Conservation (phyloP, 2,329 filamentous ascomycete genomes). For the Beauveria sp. region DNA sequence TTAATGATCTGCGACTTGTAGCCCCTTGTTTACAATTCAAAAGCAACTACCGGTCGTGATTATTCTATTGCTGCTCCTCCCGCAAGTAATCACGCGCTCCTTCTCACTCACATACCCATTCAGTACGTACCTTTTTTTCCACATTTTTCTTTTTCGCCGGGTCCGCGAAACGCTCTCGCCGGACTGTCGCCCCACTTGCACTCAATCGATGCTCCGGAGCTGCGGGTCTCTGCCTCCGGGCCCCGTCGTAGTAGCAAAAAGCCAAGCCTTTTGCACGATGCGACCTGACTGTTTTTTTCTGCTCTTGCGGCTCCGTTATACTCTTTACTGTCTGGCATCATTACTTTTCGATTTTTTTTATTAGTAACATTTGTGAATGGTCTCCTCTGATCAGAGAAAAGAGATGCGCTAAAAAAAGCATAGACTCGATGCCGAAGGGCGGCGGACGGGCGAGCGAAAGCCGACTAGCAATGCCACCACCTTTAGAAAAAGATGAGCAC, state of each 20-base stretch:
- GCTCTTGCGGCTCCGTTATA: background rate
- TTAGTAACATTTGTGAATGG: background rate
- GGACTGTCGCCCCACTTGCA: background rate
- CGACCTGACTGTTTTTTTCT: background rate
- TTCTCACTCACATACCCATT: too few species aligned
- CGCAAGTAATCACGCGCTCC: background rate
- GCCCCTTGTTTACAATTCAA: background rate
- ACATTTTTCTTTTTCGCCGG: too few species aligned
- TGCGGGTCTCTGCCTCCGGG: conserved; percentile 3
- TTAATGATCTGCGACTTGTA: background rate
- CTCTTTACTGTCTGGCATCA: background rate
- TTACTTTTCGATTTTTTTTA: background rate
- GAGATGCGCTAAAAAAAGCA: background rate
- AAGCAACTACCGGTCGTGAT: background rate
- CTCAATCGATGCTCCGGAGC: conserved; percentile 6
- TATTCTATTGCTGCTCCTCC: background rate
- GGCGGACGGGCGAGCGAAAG: background rate
- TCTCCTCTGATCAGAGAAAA: background rate
- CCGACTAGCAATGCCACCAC: background rate
- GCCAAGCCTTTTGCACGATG: background rate
- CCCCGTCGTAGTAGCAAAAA: background rate
- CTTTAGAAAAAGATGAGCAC: background rate
- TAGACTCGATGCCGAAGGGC: background rate
- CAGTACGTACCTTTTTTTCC: background rate
- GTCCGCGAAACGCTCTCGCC: background rate